Evolutionary conservation across 164 flowering plant genomes (phyloP), one percentile per base, ranked within the genome.

Genomic region (Nymphaea colorata): DNA sequence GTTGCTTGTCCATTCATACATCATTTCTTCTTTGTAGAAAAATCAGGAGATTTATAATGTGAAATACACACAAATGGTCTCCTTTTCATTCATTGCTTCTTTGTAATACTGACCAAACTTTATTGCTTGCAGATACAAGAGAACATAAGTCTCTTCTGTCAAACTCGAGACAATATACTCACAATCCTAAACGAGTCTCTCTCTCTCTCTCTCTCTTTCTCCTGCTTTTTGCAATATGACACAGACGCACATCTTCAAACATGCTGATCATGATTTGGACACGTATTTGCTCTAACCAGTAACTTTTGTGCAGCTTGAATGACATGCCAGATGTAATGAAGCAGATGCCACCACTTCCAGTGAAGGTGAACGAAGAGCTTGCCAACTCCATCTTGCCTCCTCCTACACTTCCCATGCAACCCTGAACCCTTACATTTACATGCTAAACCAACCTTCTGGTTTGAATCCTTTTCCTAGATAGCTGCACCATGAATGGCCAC

Each of bases 301-400:
- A 51, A 15, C n/a, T 6, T 61, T 67, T 42, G 62, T 68, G 77
- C 87, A 93, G 96, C 71, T 71, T 90, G 79, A 86, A 74, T 25
- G 89, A 93, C 59, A 74, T 82, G 76, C 90, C 90, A 1, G 90
- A 84, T 3, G 76, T 81, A 62, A 85, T 83, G 91, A 85, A 81
- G 81, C 93, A 87, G 76, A 89, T 89, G 97, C 97, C 97, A 41
- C 85, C 91, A 3, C 89, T 91, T 68, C 91, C 97, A 2, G 88
- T 86, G 74, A 85, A 89, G 74, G 47, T 93, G 74, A 86, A 93
- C 15, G 94, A 93, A 67, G 97, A 93, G 66, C 87, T 89, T 57
- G 93, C 87, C 8, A 82, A 82, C 74, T 69, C 82, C 66, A 81
- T 93, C 70, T 88, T 88, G 64, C 89, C 82, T 15, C 59, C 47